These are phyloP conservation scores for Santalum album DNA, from an alignment of 164 flowering plant genomes.

Conservation along the genomic window DNA sequence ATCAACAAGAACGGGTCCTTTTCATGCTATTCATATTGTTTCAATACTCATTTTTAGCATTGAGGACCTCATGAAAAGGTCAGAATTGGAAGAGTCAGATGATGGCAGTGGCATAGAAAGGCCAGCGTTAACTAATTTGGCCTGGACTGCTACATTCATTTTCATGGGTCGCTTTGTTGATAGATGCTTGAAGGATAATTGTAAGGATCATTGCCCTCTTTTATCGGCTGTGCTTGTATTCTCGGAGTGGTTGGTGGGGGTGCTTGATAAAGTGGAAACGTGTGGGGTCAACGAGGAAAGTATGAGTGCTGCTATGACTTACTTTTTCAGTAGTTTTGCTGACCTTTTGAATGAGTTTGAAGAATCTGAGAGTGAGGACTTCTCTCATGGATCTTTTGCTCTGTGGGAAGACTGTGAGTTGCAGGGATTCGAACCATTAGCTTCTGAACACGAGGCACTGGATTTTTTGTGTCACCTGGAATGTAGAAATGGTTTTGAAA, in stretches of 20 bases:
- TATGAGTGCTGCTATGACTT: slow-evolving; percentile 34
- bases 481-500: slow-evolving; percentile 13
- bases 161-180: slow-evolving; percentile 54
- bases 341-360: slow-evolving; percentile 39
- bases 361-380: slow-evolving; percentile 7
- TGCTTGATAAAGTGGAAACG: slow-evolving; percentile 21
- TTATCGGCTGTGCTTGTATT: slow-evolving; percentile 62
- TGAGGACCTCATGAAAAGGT: slow-evolving; percentile 20
- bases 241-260: slow-evolving; percentile 50
- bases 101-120: slow-evolving; percentile 16
- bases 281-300: slow-evolving; percentile 29
- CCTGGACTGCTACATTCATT: slow-evolving; percentile 37
- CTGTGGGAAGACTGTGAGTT: slow-evolving; percentile 88
- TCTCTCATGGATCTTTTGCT: slow-evolving; percentile 21
- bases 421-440: slow-evolving; percentile 52
- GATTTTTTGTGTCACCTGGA: slow-evolving; percentile 30
- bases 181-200: slow-evolving; percentile 32
- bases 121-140: slow-evolving; percentile 22
- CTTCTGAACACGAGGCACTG: slow-evolving; percentile 20
- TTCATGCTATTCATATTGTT: slow-evolving; percentile 57
- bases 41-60: slow-evolving; percentile 47
- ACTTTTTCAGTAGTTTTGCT: slow-evolving; percentile 41
- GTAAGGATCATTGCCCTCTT: slow-evolving; percentile 34
- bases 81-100: slow-evolving; percentile 12
- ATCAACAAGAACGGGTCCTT: slow-evolving; percentile 49